phyloP scores from a whole-genome alignment of 495 filamentous ascomycete species.

The Aspergillus cavernicola region DNA sequence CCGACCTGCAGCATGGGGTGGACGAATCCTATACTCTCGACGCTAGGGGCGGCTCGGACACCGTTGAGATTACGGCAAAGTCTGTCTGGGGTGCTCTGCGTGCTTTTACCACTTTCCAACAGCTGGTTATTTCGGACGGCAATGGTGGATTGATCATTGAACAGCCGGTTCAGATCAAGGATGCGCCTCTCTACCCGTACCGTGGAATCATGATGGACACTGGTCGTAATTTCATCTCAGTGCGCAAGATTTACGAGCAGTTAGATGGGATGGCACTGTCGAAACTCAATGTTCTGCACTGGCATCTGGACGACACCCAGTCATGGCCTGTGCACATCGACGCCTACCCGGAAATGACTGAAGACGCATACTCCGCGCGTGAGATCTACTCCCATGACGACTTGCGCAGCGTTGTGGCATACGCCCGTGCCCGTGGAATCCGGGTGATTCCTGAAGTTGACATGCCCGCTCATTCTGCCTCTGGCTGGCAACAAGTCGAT shows the following conservation, averaged over 20 bases:
- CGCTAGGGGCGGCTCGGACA: constrained; percentile 28
- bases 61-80: constrained; percentile 43
- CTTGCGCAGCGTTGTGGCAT: constrained; percentile 40
- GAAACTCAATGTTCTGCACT: constrained; percentile 52
- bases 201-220: constrained; percentile 51
- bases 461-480: constrained; percentile 49
- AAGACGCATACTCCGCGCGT: constrained; percentile 49
- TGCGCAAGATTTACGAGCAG: constrained; percentile 48
- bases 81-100: constrained; percentile 55
- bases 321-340: constrained; percentile 50
- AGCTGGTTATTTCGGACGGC: constrained; percentile 48
- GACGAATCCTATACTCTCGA: constrained; percentile 57
- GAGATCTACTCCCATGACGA: constrained; percentile 41
- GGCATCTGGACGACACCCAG: constrained; percentile 50
- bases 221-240: constrained; percentile 47
- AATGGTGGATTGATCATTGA: constrained; percentile 45
- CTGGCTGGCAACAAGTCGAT: constrained; percentile 55
- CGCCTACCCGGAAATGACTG: constrained; percentile 49
- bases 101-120: constrained; percentile 56
- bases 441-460: constrained; percentile 51
- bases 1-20: constrained; percentile 49
- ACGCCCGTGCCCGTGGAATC: constrained; percentile 44
- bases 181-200: constrained; percentile 46
- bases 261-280: constrained; percentile 50
- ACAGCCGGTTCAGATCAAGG: constrained; percentile 45